phyloP scores from a whole-genome alignment of 2,329 filamentous ascomycete species.

The Blumeria hordei region DNA sequence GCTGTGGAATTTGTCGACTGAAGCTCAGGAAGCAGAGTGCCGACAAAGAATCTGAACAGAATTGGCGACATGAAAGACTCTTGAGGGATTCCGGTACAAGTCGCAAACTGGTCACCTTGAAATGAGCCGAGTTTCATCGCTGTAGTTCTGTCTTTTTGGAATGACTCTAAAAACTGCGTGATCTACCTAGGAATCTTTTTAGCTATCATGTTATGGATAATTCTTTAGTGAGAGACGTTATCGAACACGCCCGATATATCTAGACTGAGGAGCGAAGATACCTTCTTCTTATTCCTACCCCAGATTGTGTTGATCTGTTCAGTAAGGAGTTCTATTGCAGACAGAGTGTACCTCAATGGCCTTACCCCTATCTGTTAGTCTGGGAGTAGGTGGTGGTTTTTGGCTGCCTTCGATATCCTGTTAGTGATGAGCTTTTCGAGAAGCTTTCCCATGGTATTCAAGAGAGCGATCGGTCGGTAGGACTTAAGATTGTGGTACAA shows the following conservation, averaged over 20 bases:
- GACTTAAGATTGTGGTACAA: neutral
- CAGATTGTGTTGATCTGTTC: neutral
- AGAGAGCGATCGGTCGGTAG: neutral
- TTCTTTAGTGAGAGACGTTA: neutral
- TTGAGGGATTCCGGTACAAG: neutral
- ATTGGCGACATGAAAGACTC: neutral
- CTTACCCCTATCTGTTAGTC: neutral
- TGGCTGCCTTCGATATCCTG: neutral
- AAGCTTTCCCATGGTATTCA: neutral
- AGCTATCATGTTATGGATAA: neutral
- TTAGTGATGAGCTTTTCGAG: neutral
- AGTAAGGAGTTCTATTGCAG: neutral
- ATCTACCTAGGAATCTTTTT: neutral
- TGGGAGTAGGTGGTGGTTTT: neutral
- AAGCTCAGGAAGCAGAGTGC: neutral
- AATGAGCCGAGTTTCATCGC: neutral
- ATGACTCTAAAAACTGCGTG: neutral
- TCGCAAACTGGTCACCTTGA: neutral
- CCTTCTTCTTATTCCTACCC: neutral
- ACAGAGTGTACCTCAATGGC: neutral
- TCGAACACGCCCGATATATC: neutral
- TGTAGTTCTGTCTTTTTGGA: neutral
- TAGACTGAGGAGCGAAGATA: neutral
- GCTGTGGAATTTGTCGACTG: neutral
- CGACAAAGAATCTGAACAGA: neutral